phyloP scores from a whole-genome alignment of 2,329 filamentous ascomycete genomes.

The Cladosporium sp. region DNA sequence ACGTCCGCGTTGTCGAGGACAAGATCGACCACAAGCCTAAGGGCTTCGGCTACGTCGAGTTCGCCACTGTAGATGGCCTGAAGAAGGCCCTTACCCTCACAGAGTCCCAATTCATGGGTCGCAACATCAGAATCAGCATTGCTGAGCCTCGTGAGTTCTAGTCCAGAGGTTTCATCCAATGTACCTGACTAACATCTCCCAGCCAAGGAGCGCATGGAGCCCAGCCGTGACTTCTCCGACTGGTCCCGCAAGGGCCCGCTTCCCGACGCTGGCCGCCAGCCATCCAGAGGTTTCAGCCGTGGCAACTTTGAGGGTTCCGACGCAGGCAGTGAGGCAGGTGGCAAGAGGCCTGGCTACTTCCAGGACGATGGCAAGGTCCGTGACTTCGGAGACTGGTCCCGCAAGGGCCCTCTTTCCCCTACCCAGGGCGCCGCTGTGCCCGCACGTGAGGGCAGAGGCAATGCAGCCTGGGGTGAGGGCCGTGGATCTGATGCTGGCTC shows the following conservation, averaged over 20 bases:
- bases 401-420: conserved; percentile 85
- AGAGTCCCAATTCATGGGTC: conserved; percentile 77
- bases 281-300: conserved; percentile 42
- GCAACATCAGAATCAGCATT: conserved; percentile 88
- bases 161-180: not conserved
- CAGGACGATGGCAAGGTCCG: conserved; percentile 71
- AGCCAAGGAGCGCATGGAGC: conserved; percentile 84
- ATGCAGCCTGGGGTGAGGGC: conserved; percentile 72
- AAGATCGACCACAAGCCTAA: conserved; percentile 91
- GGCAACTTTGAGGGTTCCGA: conserved; percentile 37
- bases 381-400: conserved; percentile 89
- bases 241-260: conserved; percentile 94
- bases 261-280: conserved; percentile 55
- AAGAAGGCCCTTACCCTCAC: conserved; percentile 86
- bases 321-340: conserved; percentile 50
- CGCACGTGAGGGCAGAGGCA: conserved; percentile 57
- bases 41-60: conserved; percentile 97
- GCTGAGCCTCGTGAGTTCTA: conserved; percentile 86
- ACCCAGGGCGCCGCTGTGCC: conserved; percentile 42
- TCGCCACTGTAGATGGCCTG: conserved; percentile 78
- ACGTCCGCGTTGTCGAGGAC: conserved; percentile 94
- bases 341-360: conserved; percentile 61
- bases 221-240: conserved; percentile 70
- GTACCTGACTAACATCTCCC: conserved; percentile 10
- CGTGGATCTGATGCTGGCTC: conserved; percentile 65